Conservation (phyloP, 495 filamentous ascomycete species). For the Xylaria flabelliformis region DNA sequence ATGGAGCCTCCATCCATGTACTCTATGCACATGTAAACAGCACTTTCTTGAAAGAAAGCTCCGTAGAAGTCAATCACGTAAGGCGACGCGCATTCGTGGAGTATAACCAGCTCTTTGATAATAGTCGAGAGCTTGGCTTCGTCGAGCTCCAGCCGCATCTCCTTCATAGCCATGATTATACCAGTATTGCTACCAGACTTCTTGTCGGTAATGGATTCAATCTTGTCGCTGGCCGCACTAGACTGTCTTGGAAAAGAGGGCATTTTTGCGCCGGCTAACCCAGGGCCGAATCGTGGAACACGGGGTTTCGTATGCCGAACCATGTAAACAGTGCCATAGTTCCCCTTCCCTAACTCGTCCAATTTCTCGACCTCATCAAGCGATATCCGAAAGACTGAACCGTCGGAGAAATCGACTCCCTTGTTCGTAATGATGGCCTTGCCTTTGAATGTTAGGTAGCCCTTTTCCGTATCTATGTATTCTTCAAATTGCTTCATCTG, state of each 20-base stretch:
- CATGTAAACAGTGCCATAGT: slow-evolving; percentile 98
- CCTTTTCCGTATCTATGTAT: slow-evolving; percentile 88
- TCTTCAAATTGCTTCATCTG: slow-evolving; percentile 91
- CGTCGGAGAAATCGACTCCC: slow-evolving; percentile 90
- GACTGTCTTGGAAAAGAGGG: slow-evolving; percentile 34
- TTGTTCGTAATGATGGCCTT: slow-evolving; percentile 87
- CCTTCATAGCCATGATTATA: slow-evolving; percentile 98
- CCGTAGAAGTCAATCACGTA: slow-evolving; percentile 99
- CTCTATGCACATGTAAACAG: slow-evolving; percentile 99
- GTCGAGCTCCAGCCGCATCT: slow-evolving; percentile 95
- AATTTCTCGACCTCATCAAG: slow-evolving; percentile 94
- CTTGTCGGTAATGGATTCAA: slow-evolving; percentile 32
- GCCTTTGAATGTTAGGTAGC: slow-evolving; percentile 89
- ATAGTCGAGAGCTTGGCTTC: slow-evolving; percentile 97
- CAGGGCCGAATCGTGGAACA: slow-evolving; percentile 79
- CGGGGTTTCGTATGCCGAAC: slow-evolving; percentile 84
- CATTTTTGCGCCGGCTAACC: slow-evolving; percentile 66
- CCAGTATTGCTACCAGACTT: slow-evolving; percentile 58
- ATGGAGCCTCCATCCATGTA: slow-evolving; percentile 99
- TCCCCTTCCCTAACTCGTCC: slow-evolving; percentile 96
- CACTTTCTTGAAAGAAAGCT: slow-evolving; percentile 98
- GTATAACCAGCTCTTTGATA: slow-evolving; percentile 96
- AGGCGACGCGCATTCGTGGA: slow-evolving; percentile 92
- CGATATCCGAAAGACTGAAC: slow-evolving; percentile 90
- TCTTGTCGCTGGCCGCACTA: slow-evolving; percentile 38